Percentiles rank a stretch among this genome's conserved stretches.
Conservation (phyloP, 176 grass and related monocot species). For the Musa schizocarpa region DNA sequence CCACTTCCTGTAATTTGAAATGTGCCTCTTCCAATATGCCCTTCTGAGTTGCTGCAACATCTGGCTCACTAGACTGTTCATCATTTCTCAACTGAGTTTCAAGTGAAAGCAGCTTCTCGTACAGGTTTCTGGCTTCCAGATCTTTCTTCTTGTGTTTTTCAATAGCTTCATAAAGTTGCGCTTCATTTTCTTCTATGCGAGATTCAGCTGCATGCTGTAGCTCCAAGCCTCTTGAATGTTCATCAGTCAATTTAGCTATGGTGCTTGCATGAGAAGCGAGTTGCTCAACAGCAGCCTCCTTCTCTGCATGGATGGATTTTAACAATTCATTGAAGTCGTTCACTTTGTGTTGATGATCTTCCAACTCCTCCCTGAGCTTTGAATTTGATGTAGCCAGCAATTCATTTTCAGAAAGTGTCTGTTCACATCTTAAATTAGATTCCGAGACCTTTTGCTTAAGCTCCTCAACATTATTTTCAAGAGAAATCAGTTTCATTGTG, state of each 20-base stretch:
- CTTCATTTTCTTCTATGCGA: background rate
- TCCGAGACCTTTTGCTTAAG: constrained; percentile 38
- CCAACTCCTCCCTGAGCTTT: constrained; percentile 48
- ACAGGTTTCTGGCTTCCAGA: constrained; percentile 4
- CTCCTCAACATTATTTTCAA: constrained; percentile 46
- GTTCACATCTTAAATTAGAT: constrained; percentile 46
- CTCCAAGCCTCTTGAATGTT: constrained; percentile 14
- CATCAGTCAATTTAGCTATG: constrained; percentile 2
- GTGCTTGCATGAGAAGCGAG: constrained; percentile 10
- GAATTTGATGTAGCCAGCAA: constrained; percentile 29
- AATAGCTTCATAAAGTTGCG: constrained; percentile 11
- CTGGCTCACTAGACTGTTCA: no score
- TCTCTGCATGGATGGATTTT: constrained; percentile 27
- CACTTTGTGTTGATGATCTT: constrained; percentile 38
- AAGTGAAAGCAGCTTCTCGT: constrained; percentile 24
- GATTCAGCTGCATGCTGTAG: constrained; percentile 9
- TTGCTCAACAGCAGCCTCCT: constrained; percentile 7
- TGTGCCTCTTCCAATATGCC: background rate
- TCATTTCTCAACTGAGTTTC: background rate
- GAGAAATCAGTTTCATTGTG: constrained; percentile 50
- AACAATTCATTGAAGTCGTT: constrained; percentile 37
- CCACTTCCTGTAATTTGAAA: constrained; percentile 30
- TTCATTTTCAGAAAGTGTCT: constrained; percentile 33
- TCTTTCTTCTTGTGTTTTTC: constrained; percentile 1
- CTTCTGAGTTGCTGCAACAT: no score